phyloP scores from a whole-genome alignment of 169 alveolate genomes.

The Cytauxzoon felis region DNA sequence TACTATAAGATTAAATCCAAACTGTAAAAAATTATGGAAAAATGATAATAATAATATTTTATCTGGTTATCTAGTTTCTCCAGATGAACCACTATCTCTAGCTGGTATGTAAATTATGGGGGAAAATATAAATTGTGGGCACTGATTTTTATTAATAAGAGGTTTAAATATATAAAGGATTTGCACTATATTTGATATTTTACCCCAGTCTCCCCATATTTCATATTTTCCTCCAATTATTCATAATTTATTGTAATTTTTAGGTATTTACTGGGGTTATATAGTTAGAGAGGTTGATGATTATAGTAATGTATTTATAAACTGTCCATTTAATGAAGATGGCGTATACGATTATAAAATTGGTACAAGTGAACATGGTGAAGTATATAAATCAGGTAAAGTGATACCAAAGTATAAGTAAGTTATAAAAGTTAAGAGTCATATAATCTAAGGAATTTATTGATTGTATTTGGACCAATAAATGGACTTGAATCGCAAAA shows the following conservation, averaged over 20 bases:
- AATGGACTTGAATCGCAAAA: constrained; percentile 84
- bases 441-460: constrained; percentile 70
- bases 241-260: constrained; percentile 1
- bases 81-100: constrained; percentile 49
- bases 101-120: constrained; percentile 22
- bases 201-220: not conserved
- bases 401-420: constrained; percentile 47
- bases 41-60: constrained; percentile 17
- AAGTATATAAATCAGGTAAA: constrained; percentile 49
- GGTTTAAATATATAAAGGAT: not conserved
- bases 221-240: not conserved
- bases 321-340: constrained; percentile 73
- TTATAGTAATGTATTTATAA: constrained; percentile 68
- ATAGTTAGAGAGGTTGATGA: constrained; percentile 82
- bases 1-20: constrained; percentile 37
- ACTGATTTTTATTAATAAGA: not conserved
- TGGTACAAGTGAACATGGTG: constrained; percentile 90
- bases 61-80: constrained; percentile 34
- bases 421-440: not conserved
- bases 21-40: constrained; percentile 38
- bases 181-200: not conserved
- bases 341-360: constrained; percentile 84
- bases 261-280: constrained; percentile 93
- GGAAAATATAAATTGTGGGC: not conserved
- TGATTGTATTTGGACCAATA: constrained; percentile 88